Evolutionary conservation across 441 rosid genomes (phyloP), one percentile per base, ranked within the genome.

Genomic region (Capsella rubella): DNA sequence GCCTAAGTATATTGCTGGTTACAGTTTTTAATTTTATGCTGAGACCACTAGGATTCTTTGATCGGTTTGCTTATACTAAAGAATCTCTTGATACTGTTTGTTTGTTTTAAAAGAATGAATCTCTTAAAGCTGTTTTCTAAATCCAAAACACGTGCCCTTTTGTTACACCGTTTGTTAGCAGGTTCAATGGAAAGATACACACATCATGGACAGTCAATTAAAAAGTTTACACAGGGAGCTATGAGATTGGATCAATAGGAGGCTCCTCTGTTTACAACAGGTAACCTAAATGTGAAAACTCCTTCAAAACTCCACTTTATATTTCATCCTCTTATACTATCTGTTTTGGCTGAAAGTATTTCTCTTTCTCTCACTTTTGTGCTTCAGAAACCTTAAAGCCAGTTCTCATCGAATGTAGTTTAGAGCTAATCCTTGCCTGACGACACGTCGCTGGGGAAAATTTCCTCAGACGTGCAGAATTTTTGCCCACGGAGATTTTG

Each of bases 341-440:
- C 27, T 56, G 66, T 46, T 21, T 73, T 73, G 34, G 6, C 59
- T 16, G 27, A 65, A 46, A 8, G 27, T 21, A 28, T 18, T 35
- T 25, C 29, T 56, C 8, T 35, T 6, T 37, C 27, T 57, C 53
- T 18, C 21, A 3, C 25, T 67, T 51, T 50, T 51, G 28, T 43
- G 21, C 9, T 50, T 58, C 55, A 59, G 62, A 74, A 27, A 60
- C 31, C 28, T 66, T 13, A 51, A 21, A 15, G 62, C 63, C 15
- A 29, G 32, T 6, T 13, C 2, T 60, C 57, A 15, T 12, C 56
- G 50, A 57, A 69, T 21, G 67, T 76, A 76, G 79, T 63, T 47
- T 76, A 76, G 75, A 69, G 28, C 71, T 62, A 37, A 55, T 55
- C 43, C 7, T 62, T 47, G 32, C 53, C 61, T 18, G 46, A 53